Base-by-base conservation (phyloP, 257 asterid genomes). In the Perilla frutescens region DNA sequence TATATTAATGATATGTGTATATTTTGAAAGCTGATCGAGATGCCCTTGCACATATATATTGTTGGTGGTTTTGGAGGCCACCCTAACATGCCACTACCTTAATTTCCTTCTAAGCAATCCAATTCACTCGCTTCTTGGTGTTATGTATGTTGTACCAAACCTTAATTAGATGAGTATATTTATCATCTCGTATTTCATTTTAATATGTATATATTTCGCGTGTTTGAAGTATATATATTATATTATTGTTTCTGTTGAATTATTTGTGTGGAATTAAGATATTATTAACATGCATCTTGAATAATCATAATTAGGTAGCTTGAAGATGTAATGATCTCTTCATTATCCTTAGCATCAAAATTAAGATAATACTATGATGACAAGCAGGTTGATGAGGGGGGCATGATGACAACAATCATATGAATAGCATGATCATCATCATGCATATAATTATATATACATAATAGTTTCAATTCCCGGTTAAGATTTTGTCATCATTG, bases 31-130 rank as follows among this genome's bases (percentile, higher is more conserved):
- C 36, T 79, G 44, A 62, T 20, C 26, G 26, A 20, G 26, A 20
- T 20, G 26, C 26, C 26, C 26, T 20, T 20, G 26, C 6, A 2
- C 74, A 60, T 61, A 26, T 47, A 39, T 40, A 8, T 3, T 86
- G 84, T 79, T 86, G 84, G 81, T 83, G 75, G 72, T 77, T 77
- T 53, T 37, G 81, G 83, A 78, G 78, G 81, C 82, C 83, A 73
- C 45, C 40, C 63, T 34, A 41, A 65, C 43, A 55, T 20, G 20
- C 63, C 75, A 51, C 72, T 43, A 8, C 72, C 15, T 36, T 29
- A 29, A 43, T 45, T 45, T 3, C 50, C 50, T 45, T 53, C 63
- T 8, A 59, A 11, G 15, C 32, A 31, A 10, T 12, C 43, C 4
- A 58, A 11, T 31, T 20, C 10, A 2, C 2, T 43, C 11, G 1